These are phyloP conservation scores for Jaltomata sinuosa DNA, from an alignment of 257 asterid species.

Conservation along the genomic window DNA sequence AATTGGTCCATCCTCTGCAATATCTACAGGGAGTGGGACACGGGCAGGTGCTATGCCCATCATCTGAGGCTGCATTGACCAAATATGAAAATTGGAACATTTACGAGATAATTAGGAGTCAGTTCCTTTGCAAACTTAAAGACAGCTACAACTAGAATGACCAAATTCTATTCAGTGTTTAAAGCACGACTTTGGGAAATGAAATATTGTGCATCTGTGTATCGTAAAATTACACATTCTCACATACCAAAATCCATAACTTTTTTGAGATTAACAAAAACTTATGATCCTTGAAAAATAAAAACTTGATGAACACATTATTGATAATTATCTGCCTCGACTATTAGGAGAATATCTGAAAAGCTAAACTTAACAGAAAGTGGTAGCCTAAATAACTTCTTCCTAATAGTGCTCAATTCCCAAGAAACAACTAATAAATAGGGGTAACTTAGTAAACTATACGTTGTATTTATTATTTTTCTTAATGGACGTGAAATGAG, in stretches of 20 bases:
- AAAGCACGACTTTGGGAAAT: background rate
- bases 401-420: background rate
- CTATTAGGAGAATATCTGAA: background rate
- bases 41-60: slow-evolving; percentile 51
- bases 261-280: background rate
- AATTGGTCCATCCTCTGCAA: slow-evolving; percentile 85
- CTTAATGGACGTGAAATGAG: background rate
- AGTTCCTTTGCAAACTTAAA: background rate
- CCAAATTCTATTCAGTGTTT: background rate
- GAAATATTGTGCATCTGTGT: background rate
- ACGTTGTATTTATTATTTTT: too few species aligned
- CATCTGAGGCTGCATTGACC: slow-evolving; percentile 55
- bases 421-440: background rate
- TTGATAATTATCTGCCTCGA: background rate
- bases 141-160: background rate
- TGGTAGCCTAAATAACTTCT: background rate
- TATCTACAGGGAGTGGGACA: slow-evolving; percentile 69
- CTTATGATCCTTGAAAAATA: background rate
- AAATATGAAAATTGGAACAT: background rate
- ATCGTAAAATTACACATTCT: background rate
- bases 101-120: background rate
- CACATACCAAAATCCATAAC: background rate
- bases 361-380: background rate
- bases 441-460: background rate
- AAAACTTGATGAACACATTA: background rate